Evolutionary conservation across 2,329 filamentous ascomycete genomes (phyloP), one percentile per base, ranked within the genome.

Genomic region (Colletotrichum cereale): DNA sequence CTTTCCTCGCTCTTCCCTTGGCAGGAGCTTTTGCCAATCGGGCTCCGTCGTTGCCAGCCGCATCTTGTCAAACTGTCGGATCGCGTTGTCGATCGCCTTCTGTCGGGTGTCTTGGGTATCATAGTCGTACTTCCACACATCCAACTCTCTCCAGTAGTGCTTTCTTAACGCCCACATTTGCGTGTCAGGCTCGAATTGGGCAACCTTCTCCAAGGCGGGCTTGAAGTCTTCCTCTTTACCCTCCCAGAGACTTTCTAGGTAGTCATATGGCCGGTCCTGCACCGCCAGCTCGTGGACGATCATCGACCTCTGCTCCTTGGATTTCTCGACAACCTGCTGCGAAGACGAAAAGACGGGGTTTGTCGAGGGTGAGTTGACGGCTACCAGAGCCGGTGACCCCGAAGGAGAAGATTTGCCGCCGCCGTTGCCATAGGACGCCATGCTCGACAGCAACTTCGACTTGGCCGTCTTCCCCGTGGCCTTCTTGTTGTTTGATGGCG

Each of bases 51-150:
- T 81, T 8, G 85, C 86, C 38, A 91, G 74, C 47, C 90, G 84
- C 78, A 88, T 84, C 77, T 86, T 88, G 78, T 92, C 90, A 73
- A 87, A 92, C 65, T 86, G 82, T 71, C 83, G 86, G 68, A 90
- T 84, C 18, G 90, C 89, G 74, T 90, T 86, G 80, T 92, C 84
- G 77, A 91, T 87, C 73, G 88, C 86, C 75, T 85, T 81, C 77
- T 93, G 84, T 38, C 90, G 86, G 72, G 89, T 85, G 40, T 87
- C 85, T 24, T 84, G 80, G 47, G 79, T 83, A 55, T 83, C 82
- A 76, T 91, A 92, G 36, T 86, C 81, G 77, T 90, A 90, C 68
- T 85, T 86, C 85, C 87, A 92, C 29, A 91, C 87, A 74, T 92
- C 89, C 18, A 92, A 83, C 74, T 92, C 90, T 78, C 87, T 90